Percentiles rank a stretch among this genome's conserved stretches.
These are phyloP conservation scores for Malassezia japonica DNA, from an alignment of 1,284 basidiomycete genomes.

Conservation along the genomic window DNA sequence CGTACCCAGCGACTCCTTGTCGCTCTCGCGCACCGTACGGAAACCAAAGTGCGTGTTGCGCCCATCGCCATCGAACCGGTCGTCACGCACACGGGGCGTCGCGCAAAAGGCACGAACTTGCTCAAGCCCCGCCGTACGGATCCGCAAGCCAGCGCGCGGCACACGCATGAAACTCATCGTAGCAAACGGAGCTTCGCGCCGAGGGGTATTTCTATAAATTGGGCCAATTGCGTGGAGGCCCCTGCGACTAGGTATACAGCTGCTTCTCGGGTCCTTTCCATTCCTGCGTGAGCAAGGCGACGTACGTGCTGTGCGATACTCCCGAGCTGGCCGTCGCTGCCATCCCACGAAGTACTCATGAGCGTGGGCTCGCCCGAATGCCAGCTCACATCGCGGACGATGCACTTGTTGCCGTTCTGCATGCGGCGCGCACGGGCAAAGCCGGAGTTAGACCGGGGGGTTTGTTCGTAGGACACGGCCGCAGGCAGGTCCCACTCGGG, in stretches of 20 bases:
- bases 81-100: too few relatives aligned
- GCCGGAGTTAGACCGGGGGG: not conserved
- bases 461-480: not conserved
- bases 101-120: too few relatives aligned
- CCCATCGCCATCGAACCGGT: too few relatives aligned
- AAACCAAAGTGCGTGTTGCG: constrained; percentile 75
- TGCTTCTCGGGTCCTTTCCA: not conserved
- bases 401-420: not conserved
- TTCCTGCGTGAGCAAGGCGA: too few relatives aligned
- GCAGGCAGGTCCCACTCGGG: constrained; percentile 5
- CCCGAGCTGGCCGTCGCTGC: constrained; percentile 35
- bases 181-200: not conserved
- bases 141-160: constrained; percentile 7
- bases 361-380: constrained; percentile 76
- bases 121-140: constrained; percentile 10
- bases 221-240: not conserved
- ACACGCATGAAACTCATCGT: not conserved
- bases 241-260: not conserved
- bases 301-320: constrained; percentile 24
- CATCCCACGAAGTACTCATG: constrained; percentile 83
- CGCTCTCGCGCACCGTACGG: constrained; percentile 67
- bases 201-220: not conserved
- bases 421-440: not conserved
- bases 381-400: constrained; percentile 86
- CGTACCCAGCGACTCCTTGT: constrained; percentile 57